Base-by-base conservation (phyloP, 768 basidiomycete genomes). In the Sporobolomyces phaffii region DNA sequence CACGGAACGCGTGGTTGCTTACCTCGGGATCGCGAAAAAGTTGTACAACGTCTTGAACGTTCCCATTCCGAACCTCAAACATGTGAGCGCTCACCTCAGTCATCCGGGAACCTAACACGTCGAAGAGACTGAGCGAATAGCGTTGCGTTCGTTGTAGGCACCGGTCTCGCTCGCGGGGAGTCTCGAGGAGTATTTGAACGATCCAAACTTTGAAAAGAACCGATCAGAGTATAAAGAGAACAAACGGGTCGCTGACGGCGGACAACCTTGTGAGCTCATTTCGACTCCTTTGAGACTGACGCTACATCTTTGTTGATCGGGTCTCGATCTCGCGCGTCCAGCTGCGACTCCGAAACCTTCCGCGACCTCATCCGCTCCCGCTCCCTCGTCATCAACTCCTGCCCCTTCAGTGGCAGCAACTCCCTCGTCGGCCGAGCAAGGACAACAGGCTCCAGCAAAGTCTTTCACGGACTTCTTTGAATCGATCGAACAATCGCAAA, bases 131-230 rank as follows among this genome's bases (percentile, higher is more conserved):
- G 62, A n/a, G n/a, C n/a, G n/a, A n/a, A n/a, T n/a, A n/a, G n/a
- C n/a, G n/a, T n/a, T n/a, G n/a, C n/a, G n/a, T 51, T 15, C 29
- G 29, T 3, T 29, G 22, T 61, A 93, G 91, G 92, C 96, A 0
- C 96, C 96, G 8, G 88, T 96, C 15, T 92, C 90, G 0, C 81
- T 99, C n/a, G 94, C 89, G 9, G 86, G 87, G 40, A 86, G 96
- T 24, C 82, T 99, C 34, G 89, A 98, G 76, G 94, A 98, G 75
- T 99, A 98, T 76, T 82, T 99, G 56, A 86, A 90, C 62, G 96
- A 99, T 78, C 89, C 93, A 28, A 91, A 91, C 75, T 99, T 99
- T 73, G 96, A 98, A 77, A 86, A 90, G 78, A 98, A 97, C 77
- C 81, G 94, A 68, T 80, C 87, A 13, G 96, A 98, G 75, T 97